Base-by-base conservation (phyloP, 2,329 filamentous ascomycete genomes). In the Chrysoporthe austroafricana region DNA sequence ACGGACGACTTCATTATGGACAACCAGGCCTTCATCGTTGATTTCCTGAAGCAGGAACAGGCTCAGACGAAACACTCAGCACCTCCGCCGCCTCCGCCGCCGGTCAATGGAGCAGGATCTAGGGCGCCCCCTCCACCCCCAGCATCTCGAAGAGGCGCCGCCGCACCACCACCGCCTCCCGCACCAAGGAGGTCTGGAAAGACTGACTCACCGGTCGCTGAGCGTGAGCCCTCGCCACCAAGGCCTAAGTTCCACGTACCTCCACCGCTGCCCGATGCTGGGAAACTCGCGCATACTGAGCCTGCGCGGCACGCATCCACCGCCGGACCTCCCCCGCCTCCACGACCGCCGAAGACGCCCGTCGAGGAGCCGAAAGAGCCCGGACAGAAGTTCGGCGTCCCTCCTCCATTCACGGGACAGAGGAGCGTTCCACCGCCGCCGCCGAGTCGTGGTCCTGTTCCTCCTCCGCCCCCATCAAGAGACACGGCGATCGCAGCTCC, bases 221-320 rank as follows among this genome's bases (percentile, higher is more conserved):
- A 73, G 8, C 73, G 79, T 66, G 84, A 84, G 69, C 87, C 90
- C 16, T 89, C 90, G 16, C 92, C 93, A 14, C 88, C 90, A 21
- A 86, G 90, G 63, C 88, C 88, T 9, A 86, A 85, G 73, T 98
- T 97, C 81, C 86, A 89, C 71, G 95, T 93, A 9, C 96, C 96
- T 58, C 96, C 96, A 44, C 92, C 95, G 2, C 80, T 98, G 69
- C 88, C 93, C 66, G 94, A 97, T 77, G 96, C 96, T 67, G 96
- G 96, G 48, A 97, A 93, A 79, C 96, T 88, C 76, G 93, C 91
- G 3, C 84, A 90, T 79, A 79, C 66, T 76, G 85, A 77, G 73
- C 82, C 75, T 78, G 84, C 74, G 76, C 81, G 72, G 75, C 79
- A 76, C 16, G 75, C 73, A 66, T 84, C 82, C 11, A 82, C 82